Conservation (phyloP, 495 filamentous ascomycete genomes). For the Podospora australis region DNA sequence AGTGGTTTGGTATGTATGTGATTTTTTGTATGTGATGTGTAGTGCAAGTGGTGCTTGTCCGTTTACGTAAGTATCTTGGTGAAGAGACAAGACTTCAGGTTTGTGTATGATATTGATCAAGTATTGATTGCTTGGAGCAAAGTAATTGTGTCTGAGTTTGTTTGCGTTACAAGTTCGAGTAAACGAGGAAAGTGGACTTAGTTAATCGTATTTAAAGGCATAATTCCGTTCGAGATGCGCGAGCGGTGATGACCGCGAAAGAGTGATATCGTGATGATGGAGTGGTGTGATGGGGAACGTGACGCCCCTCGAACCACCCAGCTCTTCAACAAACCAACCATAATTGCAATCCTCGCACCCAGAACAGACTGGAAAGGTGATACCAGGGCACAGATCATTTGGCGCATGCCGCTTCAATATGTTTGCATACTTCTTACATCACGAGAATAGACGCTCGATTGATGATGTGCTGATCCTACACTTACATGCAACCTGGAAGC, state of each 20-base stretch:
- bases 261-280: background rate
- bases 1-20: background rate
- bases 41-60: background rate
- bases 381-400: background rate
- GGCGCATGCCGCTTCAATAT: background rate
- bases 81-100: background rate
- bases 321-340: background rate
- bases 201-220: too few relatives aligned
- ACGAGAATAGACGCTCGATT: background rate
- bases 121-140: too few relatives aligned
- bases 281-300: background rate
- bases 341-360: background rate
- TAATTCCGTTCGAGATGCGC: too few relatives aligned
- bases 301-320: background rate
- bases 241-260: too few relatives aligned
- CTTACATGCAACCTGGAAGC: too few relatives aligned
- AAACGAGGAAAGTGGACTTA: background rate
- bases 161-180: background rate
- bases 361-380: background rate
- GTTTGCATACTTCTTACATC: background rate
- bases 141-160: background rate
- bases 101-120: background rate
- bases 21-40: background rate
- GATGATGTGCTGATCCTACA: too few relatives aligned
- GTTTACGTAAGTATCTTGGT: background rate